Base-by-base conservation (phyloP, 2,329 filamentous ascomycete genomes). In the Ophiocordyceps australis region DNA sequence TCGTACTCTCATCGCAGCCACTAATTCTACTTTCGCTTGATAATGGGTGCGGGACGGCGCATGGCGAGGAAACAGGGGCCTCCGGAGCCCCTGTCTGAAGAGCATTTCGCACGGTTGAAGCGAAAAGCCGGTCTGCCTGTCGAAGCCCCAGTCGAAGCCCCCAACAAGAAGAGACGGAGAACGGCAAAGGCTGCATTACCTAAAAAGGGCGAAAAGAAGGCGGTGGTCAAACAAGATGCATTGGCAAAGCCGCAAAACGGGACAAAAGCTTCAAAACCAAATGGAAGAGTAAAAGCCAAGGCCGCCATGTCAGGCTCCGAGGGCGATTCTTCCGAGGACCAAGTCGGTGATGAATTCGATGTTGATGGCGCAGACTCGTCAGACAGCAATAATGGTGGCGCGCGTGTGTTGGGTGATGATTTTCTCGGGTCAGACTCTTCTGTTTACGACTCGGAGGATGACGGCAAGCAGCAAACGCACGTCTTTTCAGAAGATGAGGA, bases 401-500 rank as follows among this genome's bases (percentile, higher is more conserved):
- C 34, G 3, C 36, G 26, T 3, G 52, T 36, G 36, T 46, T 71
- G 11, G 56, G 53, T 10, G 67, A 73, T 38, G 62, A 76, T 34
- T 75, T 77, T 43, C 45, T 74, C 20, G 62, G 55, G 20, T 66
- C 61, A 25, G 68, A 63, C 31, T 59, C 62, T 25, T 73, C 74
- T 1, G 65, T 74, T 27, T 63, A 67, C 39, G 78, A 85, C 43
- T 85, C 78, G 10, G 79, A 82, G 37, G 63, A 69, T 21, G 68
- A 70, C 12, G 48, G 49, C 16, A 53, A 53, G 29, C 38, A 4
- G 52, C 46, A 64, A 36, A 50, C 49, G 32, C 55, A 74, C 35
- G 81, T 93, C 61, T 98, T 92, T 61, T 95, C 89, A 0, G 89
- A 95, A 35, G 86, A 95, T 43, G 83, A 91, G 39, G 80, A 86